phyloP scores from a whole-genome alignment of 2,329 filamentous ascomycete genomes.

The Microdochium trichocladiopsis region DNA sequence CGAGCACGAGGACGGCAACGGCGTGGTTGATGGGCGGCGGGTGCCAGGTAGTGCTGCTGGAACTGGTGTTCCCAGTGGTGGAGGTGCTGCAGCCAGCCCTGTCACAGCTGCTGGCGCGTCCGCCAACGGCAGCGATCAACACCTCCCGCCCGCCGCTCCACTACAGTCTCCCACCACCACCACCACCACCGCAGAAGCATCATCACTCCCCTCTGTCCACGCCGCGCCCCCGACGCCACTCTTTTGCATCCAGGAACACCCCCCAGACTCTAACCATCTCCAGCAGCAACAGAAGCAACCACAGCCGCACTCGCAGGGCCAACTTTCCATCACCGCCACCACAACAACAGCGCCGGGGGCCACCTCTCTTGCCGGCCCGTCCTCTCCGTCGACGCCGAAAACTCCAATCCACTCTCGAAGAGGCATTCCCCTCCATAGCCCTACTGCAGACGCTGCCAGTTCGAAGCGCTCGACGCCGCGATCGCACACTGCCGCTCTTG shows the following conservation, averaged over 20 bases:
- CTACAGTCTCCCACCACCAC: not conserved
- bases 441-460: not conserved
- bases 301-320: not conserved
- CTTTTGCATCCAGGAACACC: not conserved
- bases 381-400: not conserved
- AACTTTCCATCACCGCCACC: not conserved
- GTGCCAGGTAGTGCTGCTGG: not conserved
- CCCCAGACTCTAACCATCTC: not conserved
- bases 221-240: not conserved
- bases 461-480: not conserved
- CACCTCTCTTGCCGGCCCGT: not conserved
- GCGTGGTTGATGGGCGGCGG: not conserved
- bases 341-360: not conserved
- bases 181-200: not conserved
- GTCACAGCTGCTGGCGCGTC: not conserved
- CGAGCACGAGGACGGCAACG: not conserved
- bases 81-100: not conserved
- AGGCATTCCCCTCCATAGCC: not conserved
- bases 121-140: not conserved
- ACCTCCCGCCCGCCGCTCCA: not conserved
- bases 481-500: not conserved
- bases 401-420: not conserved
- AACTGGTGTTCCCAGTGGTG: not conserved
- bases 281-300: no score
- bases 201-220: not conserved